Percentiles rank a stretch among this genome's conserved stretches.
These are phyloP conservation scores for Athelia sp. DNA, from an alignment of 1,284 basidiomycete species.

Conservation along the genomic window DNA sequence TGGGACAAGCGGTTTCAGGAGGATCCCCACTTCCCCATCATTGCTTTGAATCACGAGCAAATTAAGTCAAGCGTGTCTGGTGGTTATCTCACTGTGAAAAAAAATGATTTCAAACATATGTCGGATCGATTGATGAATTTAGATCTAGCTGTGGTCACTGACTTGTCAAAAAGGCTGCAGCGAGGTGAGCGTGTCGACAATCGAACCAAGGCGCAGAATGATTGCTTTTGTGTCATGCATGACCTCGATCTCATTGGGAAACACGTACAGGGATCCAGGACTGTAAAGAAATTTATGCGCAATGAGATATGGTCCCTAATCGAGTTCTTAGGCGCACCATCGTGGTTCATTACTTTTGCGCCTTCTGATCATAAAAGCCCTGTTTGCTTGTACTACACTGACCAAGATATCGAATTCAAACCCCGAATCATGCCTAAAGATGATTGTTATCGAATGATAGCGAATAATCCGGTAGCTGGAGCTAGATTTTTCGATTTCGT, in stretches of 20 bases:
- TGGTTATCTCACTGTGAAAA: slow-evolving; percentile 24
- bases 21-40: slow-evolving; percentile 27
- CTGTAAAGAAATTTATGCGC: slow-evolving; percentile 24
- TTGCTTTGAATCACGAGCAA: slow-evolving; percentile 35
- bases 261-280: slow-evolving; percentile 25
- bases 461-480: slow-evolving; percentile 26
- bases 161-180: slow-evolving; percentile 14
- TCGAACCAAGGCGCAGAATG: slow-evolving; percentile 22
- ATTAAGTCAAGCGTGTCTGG: slow-evolving; percentile 20
- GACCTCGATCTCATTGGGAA: slow-evolving; percentile 12
- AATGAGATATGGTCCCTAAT: slow-evolving; percentile 30
- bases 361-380: slow-evolving; percentile 25
- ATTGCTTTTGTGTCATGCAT: slow-evolving; percentile 16
- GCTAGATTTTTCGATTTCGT: slow-evolving; percentile 27
- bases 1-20: slow-evolving; percentile 33
- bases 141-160: slow-evolving; percentile 8
- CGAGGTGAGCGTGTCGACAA: slow-evolving; percentile 16
- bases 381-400: slow-evolving; percentile 24
- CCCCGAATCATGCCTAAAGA: slow-evolving; percentile 6
- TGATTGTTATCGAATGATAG: slow-evolving; percentile 12
- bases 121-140: slow-evolving; percentile 12
- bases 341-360: slow-evolving; percentile 32
- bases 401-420: slow-evolving; percentile 13
- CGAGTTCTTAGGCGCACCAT: slow-evolving; percentile 23
- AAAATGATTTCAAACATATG: slow-evolving; percentile 14